phyloP scores from a whole-genome alignment of 345 rosid genomes.

The Mercurialis annua region DNA sequence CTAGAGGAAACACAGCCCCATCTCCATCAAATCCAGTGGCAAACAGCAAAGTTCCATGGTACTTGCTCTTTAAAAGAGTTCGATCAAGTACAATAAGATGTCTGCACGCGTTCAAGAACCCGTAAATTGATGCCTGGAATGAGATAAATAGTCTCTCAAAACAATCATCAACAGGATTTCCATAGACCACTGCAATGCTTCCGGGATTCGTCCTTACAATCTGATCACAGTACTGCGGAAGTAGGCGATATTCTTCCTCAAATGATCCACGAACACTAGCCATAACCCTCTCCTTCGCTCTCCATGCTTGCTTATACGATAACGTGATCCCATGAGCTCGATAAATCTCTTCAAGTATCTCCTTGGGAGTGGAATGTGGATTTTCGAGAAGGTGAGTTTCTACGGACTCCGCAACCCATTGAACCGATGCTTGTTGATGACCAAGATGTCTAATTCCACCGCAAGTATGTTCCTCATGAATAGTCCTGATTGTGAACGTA shows the following conservation, averaged over 20 bases:
- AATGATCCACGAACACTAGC: constrained; percentile 21
- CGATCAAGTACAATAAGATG: constrained; percentile 20
- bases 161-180: constrained; percentile 15
- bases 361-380: constrained; percentile 89
- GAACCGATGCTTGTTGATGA: constrained; percentile 97
- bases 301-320: constrained; percentile 98
- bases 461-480: constrained; percentile 70
- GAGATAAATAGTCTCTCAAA: constrained; percentile 26
- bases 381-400: constrained; percentile 82
- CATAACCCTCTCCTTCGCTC: constrained; percentile 62
- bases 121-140: constrained; percentile 27
- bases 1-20: constrained; percentile 24
- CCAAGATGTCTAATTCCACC: constrained; percentile 91
- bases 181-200: constrained; percentile 24
- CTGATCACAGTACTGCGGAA: constrained; percentile 25
- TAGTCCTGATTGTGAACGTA: constrained; percentile 81
- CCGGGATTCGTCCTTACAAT: constrained; percentile 22
- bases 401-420: constrained; percentile 86
- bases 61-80: constrained; percentile 36
- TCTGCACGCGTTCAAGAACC: constrained; percentile 25
- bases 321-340: constrained; percentile 81
- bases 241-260: constrained; percentile 20
- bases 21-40: constrained; percentile 33
- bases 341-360: constrained; percentile 93
- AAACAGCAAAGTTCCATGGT: constrained; percentile 22